These are phyloP conservation scores for Wickerhamiella slavikovae DNA, from an alignment of 805 yeast species.

Conservation along the genomic window DNA sequence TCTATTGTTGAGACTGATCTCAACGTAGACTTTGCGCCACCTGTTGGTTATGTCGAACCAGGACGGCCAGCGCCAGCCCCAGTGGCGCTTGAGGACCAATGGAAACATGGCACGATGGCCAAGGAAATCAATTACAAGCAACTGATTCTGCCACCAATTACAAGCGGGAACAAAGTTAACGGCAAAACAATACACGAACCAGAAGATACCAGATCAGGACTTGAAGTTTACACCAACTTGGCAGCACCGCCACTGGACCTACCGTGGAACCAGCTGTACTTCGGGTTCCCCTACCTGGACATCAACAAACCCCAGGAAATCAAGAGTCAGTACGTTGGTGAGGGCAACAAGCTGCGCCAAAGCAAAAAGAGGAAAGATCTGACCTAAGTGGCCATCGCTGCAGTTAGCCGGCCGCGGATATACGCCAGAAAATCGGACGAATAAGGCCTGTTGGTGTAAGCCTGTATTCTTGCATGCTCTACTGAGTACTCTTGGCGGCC, in stretches of 20 bases:
- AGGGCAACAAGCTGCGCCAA: conserved; percentile 58
- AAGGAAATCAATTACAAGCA: conserved; percentile 43
- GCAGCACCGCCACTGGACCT: conserved; percentile 46
- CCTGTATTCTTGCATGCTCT: no score
- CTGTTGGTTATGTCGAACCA: conserved; percentile 94
- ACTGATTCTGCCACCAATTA: conserved; percentile 22
- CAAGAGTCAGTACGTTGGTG: conserved; percentile 30
- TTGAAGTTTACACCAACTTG: conserved; percentile 8
- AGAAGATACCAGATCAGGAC: conserved; percentile 8
- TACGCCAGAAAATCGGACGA: no score
- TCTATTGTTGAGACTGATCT: conserved; percentile 95
- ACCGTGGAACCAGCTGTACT: conserved; percentile 75
- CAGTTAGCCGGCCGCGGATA: no score
- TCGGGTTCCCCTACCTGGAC: conserved; percentile 63
- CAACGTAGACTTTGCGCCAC: conserved; percentile 96
- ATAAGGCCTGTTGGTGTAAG: no score
- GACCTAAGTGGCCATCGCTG: background rate
- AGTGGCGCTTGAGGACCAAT: conserved; percentile 1
- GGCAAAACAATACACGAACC: conserved; percentile 7
- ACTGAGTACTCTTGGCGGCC: no score
- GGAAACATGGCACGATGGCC: conserved; percentile 53
- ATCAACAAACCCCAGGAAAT: conserved; percentile 21
- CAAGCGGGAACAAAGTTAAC: conserved; percentile 6
- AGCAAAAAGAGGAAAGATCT: conserved; percentile 37
- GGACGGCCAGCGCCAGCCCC: conserved; percentile 3